Evolutionary conservation across 176 grass and related monocot genomes (phyloP).

Genomic region (Paspalum notatum): DNA sequence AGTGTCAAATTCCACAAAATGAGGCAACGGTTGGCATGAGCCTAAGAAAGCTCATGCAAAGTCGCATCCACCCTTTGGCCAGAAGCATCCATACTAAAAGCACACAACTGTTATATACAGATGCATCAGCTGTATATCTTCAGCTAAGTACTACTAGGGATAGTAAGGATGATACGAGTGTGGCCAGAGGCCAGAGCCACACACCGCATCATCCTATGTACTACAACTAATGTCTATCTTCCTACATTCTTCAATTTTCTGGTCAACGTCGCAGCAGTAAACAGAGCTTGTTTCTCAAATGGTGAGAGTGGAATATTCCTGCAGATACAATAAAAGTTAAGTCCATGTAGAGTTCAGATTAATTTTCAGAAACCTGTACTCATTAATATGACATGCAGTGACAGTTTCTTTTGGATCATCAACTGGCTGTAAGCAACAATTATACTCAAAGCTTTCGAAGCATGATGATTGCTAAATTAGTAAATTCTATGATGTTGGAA

Average conservation of each 20-base stretch:
- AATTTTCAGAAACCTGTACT: neutral
- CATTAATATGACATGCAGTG: too few species aligned
- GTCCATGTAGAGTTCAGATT: neutral
- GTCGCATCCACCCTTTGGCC: too few species aligned
- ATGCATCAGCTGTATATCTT: too few species aligned
- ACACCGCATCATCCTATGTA: neutral
- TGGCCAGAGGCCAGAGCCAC: neutral
- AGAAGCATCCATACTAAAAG: too few species aligned
- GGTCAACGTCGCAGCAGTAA: slow-evolving; percentile 60
- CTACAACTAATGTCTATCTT: slow-evolving; percentile 30
- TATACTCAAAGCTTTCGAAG: slow-evolving; percentile 20
- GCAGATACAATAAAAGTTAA: slow-evolving; percentile 18
- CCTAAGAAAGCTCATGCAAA: too few species aligned
- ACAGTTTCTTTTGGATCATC: too few species aligned
- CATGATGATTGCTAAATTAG: slow-evolving; percentile 4
- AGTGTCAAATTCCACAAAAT: too few species aligned
- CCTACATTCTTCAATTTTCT: slow-evolving; percentile 35
- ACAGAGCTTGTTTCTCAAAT: slow-evolving; percentile 82
- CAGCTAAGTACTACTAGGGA: too few species aligned
- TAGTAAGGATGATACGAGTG: too few species aligned
- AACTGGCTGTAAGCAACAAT: slow-evolving; percentile 31
- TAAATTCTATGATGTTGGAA: slow-evolving; percentile 1
- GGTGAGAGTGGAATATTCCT: slow-evolving; percentile 61
- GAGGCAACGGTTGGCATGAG: too few species aligned
- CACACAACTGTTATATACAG: too few species aligned